Conservation (phyloP, 495 filamentous ascomycete genomes). For the Neurospora hispaniola region DNA sequence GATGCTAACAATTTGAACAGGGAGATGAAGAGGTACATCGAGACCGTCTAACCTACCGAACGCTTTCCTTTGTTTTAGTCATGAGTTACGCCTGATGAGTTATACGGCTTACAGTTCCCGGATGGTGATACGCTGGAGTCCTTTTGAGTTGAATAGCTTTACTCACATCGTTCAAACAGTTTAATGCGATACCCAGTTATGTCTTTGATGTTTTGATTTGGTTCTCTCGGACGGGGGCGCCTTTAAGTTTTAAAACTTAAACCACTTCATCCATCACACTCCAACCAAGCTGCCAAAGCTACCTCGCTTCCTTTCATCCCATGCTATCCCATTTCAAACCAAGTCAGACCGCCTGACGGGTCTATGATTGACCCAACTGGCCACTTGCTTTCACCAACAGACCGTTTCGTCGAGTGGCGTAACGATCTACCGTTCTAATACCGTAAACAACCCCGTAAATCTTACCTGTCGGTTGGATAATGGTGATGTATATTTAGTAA, state of each 20-base stretch:
- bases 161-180: neutral
- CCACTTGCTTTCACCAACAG: neutral
- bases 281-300: neutral
- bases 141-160: neutral
- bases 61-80: neutral
- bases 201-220: neutral
- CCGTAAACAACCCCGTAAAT: neutral
- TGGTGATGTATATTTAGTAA: neutral
- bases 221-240: neutral
- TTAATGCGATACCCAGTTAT: neutral
- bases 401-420: neutral
- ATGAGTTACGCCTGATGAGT: neutral
- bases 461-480: neutral
- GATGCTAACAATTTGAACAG: constrained; percentile 21
- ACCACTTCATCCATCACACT: neutral
- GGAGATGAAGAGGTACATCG: constrained; percentile 63
- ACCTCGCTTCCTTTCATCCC: neutral
- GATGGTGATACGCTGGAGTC: neutral
- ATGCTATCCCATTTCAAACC: neutral
- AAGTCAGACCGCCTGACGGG: neutral
- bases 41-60: constrained; percentile 44
- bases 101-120: neutral
- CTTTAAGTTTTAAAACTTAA: neutral
- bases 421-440: neutral
- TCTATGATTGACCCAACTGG: neutral